Evolutionary conservation across 768 basidiomycete species (phyloP).

Genomic region (Mycena vulgaris): DNA sequence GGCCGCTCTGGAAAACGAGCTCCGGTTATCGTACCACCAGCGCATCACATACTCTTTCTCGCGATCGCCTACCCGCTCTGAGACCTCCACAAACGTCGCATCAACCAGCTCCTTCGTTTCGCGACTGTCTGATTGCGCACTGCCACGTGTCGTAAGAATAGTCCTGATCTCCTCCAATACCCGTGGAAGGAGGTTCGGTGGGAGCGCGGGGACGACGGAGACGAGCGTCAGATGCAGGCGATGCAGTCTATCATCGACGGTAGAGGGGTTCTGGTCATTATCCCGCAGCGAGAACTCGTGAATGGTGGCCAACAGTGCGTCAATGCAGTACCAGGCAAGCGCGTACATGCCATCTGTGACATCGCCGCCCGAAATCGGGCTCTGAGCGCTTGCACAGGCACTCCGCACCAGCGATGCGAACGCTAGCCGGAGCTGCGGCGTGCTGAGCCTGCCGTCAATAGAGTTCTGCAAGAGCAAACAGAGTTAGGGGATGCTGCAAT

Average conservation of each 20-base stretch:
- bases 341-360: constrained; percentile 51
- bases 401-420: constrained; percentile 80
- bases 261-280: constrained; percentile 31
- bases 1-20: constrained; percentile 15
- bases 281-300: constrained; percentile 39
- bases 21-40: constrained; percentile 78
- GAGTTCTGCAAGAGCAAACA: constrained; percentile 68
- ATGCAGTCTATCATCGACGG: constrained; percentile 56
- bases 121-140: constrained; percentile 44
- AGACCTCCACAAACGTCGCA: constrained; percentile 74
- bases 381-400: constrained; percentile 60
- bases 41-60: constrained; percentile 77
- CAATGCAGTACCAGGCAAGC: constrained; percentile 81
- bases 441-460: constrained; percentile 70
- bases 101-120: constrained; percentile 62
- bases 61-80: constrained; percentile 74
- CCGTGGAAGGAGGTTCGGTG: constrained; percentile 68
- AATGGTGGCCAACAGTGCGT: constrained; percentile 67
- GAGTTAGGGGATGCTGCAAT: background rate
- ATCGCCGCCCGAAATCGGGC: constrained; percentile 11
- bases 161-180: constrained; percentile 66
- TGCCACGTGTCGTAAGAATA: constrained; percentile 48
- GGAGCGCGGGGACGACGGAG: constrained; percentile 75
- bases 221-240: constrained; percentile 77
- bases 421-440: constrained; percentile 79